phyloP scores from a whole-genome alignment of 164 flowering plant genomes.

The Buxus sempervirens region DNA sequence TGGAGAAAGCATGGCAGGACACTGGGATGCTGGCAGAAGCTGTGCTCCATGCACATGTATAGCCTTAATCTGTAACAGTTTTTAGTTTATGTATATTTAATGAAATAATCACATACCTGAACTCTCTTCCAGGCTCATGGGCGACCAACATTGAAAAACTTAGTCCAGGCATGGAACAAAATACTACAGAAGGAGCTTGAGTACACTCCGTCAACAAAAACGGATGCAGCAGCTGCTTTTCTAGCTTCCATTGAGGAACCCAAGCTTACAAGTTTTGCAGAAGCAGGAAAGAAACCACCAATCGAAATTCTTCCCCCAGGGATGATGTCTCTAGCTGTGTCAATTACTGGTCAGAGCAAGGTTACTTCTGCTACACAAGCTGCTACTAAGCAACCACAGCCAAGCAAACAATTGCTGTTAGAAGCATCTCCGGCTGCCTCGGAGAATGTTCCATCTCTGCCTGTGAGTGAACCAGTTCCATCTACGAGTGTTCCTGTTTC shows the following conservation, averaged over 20 bases:
- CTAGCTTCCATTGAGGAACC: conserved; percentile 92
- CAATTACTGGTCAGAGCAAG: conserved; percentile 52
- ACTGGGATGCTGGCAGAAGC: conserved; percentile 98
- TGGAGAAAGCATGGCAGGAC: conserved; percentile 99
- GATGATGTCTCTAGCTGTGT: conserved; percentile 65
- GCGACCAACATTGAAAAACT: conserved; percentile 72
- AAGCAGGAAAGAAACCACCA: conserved; percentile 82
- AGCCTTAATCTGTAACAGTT: neutral
- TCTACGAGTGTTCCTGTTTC: conserved; percentile 15
- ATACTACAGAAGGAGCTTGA: conserved; percentile 83
- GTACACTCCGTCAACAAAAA: conserved; percentile 54
- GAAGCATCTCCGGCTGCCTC: conserved; percentile 55
- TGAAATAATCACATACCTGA: conserved; percentile 1
- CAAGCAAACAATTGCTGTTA: conserved; percentile 56
- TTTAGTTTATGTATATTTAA: neutral
- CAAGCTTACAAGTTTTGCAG: conserved; percentile 79
- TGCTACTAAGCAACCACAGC: conserved; percentile 37
- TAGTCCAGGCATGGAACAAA: conserved; percentile 91
- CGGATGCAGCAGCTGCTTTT: conserved; percentile 86
- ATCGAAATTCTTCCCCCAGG: conserved; percentile 98
- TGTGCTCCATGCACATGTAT: conserved; percentile 95
- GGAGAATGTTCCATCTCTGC: conserved; percentile 5
- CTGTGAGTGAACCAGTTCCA: conserved; percentile 8
- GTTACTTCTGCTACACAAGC: conserved; percentile 31
- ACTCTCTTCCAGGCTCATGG: conserved; percentile 79